A percentile compares a stretch with the other conserved stretches of the same genome.
phyloP scores from a whole-genome alignment of 805 yeast species.

The Myxozyma monticola region DNA sequence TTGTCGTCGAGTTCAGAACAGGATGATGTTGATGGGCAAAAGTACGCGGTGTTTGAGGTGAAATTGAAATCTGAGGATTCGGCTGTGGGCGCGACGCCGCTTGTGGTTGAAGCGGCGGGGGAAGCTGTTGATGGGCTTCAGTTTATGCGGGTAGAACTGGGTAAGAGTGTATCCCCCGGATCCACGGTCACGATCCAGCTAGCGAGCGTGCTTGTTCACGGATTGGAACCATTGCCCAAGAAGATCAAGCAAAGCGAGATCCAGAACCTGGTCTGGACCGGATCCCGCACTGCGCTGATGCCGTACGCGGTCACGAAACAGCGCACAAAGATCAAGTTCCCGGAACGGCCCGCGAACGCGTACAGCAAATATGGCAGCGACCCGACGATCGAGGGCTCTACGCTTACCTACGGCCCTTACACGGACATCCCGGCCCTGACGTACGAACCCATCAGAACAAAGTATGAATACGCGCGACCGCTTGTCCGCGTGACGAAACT shows the following conservation, averaged over 20 bases:
- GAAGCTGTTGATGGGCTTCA: slow-evolving; percentile 3
- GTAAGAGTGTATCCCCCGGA: slow-evolving; percentile 67
- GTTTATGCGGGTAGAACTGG: slow-evolving; percentile 34
- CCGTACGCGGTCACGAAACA: slow-evolving; percentile 60
- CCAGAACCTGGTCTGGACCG: slow-evolving; percentile 59
- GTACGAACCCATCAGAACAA: slow-evolving; percentile 40
- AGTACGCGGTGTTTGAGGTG: slow-evolving; percentile 18
- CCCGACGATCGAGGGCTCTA: slow-evolving; percentile 29
- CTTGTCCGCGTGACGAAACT: slow-evolving; percentile 59
- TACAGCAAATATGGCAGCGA: slow-evolving; percentile 43
- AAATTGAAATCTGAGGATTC: slow-evolving; percentile 13
- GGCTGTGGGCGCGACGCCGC: neutral
- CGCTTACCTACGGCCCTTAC: slow-evolving; percentile 59
- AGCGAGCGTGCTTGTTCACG: slow-evolving; percentile 50
- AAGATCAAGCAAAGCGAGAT: slow-evolving; percentile 56
- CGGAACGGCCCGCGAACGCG: slow-evolving; percentile 20
- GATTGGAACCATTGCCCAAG: slow-evolving; percentile 63
- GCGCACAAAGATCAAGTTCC: slow-evolving; percentile 45
- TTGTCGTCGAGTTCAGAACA: too few relatives aligned
- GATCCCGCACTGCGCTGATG: slow-evolving; percentile 58
- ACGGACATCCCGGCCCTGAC: slow-evolving; percentile 49
- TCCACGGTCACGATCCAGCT: slow-evolving; percentile 51
- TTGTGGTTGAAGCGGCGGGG: neutral
- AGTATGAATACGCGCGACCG: slow-evolving; percentile 67
- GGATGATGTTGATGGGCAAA: neutral